Conservation (phyloP, 2,329 filamentous ascomycete species). For the Ophiostoma ulmi region DNA sequence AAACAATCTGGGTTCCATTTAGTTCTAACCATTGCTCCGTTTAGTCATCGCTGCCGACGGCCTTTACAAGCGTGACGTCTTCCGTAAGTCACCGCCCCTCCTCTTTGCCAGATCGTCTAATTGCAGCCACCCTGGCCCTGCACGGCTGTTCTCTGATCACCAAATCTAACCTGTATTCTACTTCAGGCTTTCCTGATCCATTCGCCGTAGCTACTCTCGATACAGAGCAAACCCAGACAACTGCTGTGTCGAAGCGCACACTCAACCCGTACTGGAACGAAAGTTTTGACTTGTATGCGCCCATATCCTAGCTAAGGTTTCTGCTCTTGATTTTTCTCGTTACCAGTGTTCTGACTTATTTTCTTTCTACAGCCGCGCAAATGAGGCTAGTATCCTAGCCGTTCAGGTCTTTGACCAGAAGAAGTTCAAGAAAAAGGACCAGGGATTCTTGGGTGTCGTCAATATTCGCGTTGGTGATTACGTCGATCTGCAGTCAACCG, state of each 20-base stretch:
- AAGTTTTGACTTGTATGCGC: slow-evolving; percentile 87
- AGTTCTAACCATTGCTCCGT: slow-evolving; percentile 13
- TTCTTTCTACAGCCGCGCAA: slow-evolving; percentile 61
- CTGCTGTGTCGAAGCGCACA: slow-evolving; percentile 91
- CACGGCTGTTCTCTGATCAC: neutral
- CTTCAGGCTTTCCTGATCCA: slow-evolving; percentile 86
- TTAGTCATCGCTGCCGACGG: slow-evolving; percentile 97
- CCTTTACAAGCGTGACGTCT: slow-evolving; percentile 98
- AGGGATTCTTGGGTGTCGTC: slow-evolving; percentile 95
- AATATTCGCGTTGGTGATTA: slow-evolving; percentile 94
- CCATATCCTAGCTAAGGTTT: neutral
- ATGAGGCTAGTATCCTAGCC: slow-evolving; percentile 91
- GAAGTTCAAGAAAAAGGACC: slow-evolving; percentile 99
- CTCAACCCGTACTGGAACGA: slow-evolving; percentile 99
- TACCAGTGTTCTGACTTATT: neutral
- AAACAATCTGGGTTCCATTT: neutral
- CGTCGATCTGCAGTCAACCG: slow-evolving; percentile 76
- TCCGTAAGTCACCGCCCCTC: slow-evolving; percentile 61
- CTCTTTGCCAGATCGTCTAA: too few species aligned
- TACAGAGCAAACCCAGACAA: slow-evolving; percentile 98
- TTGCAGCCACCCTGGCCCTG: neutral
- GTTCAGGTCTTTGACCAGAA: slow-evolving; percentile 99
- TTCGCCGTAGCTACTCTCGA: slow-evolving; percentile 96
- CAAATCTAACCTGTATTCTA: neutral
- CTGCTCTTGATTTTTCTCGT: neutral